These are phyloP conservation scores for Psilocybe cubensis DNA, from an alignment of 768 basidiomycete species.

Conservation along the genomic window DNA sequence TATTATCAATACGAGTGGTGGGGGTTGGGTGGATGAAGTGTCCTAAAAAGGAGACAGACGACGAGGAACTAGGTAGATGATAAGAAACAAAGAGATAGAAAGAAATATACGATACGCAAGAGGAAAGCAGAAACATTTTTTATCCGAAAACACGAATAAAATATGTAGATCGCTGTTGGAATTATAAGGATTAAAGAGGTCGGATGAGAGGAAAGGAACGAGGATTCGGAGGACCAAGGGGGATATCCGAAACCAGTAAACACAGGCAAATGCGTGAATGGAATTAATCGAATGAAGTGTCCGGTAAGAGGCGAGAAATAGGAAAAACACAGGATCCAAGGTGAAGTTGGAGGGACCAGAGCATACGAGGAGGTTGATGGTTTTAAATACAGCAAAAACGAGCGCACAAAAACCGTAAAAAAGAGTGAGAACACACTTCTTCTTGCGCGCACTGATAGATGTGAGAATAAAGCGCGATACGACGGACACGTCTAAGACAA, in stretches of 20 bases:
- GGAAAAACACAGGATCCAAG: neutral
- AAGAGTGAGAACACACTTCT: neutral
- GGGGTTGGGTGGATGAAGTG: neutral
- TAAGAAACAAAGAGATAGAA: conserved; percentile 9
- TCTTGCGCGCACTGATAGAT: no score
- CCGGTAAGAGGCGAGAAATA: neutral
- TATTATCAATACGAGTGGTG: conserved; percentile 16
- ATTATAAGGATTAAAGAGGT: neutral
- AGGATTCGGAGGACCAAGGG: neutral
- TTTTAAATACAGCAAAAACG: no score
- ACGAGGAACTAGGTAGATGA: neutral
- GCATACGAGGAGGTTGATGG: no score
- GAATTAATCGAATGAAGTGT: neutral
- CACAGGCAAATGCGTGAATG: neutral
- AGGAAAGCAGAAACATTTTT: conserved; percentile 10
- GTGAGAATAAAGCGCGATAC: no score
- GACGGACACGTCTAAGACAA: neutral
- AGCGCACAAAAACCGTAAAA: no score
- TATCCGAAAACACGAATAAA: conserved; percentile 4
- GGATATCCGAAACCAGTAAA: neutral
- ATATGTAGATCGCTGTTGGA: conserved; percentile 3
- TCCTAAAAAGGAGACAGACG: neutral
- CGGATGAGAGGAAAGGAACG: neutral
- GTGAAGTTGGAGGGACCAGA: neutral
- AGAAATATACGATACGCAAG: conserved; percentile 16